Evolutionary conservation across 2,329 filamentous ascomycete genomes (phyloP).

Genomic region (Annulohypoxylon truncatum): DNA sequence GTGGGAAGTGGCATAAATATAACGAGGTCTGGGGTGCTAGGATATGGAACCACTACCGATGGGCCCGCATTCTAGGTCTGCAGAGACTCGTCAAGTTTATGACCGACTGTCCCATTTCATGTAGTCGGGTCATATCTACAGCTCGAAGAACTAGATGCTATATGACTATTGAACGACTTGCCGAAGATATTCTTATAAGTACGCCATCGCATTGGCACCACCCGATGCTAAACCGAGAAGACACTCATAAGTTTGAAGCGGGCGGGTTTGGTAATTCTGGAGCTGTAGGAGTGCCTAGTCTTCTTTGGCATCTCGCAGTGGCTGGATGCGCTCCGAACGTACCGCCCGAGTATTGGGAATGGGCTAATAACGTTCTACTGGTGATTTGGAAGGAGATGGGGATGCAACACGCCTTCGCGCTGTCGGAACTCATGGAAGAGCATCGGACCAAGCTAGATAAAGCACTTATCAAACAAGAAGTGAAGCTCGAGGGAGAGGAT

Average conservation of each 20-base stretch:
- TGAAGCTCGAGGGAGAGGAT: conserved; percentile 40
- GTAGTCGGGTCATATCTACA: conserved; percentile 48
- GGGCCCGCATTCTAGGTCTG: conserved; percentile 65
- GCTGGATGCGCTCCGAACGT: conserved; percentile 62
- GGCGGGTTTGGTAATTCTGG: conserved; percentile 58
- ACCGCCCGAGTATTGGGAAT: conserved; percentile 56
- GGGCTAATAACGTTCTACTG: conserved; percentile 59
- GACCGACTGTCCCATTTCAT: conserved; percentile 54
- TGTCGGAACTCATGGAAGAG: conserved; percentile 57
- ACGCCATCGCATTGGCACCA: conserved; percentile 65
- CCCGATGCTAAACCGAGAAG: conserved; percentile 56
- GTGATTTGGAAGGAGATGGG: conserved; percentile 64
- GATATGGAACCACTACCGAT: conserved; percentile 70
- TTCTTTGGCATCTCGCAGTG: conserved; percentile 61
- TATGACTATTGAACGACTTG: conserved; percentile 53
- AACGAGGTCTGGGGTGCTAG: conserved; percentile 64
- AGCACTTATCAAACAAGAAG: conserved; percentile 30
- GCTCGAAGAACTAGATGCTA: conserved; percentile 50
- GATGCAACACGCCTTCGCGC: conserved; percentile 61
- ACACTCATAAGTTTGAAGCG: conserved; percentile 52
- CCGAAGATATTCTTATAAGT: conserved; percentile 59
- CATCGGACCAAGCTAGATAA: conserved; percentile 43
- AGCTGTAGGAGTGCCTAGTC: conserved; percentile 59
- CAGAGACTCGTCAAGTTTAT: conserved; percentile 60
- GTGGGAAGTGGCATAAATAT: conserved; percentile 67